Base-by-base conservation (phyloP, 164 flowering plant species). In the Pachysandra terminalis region DNA sequence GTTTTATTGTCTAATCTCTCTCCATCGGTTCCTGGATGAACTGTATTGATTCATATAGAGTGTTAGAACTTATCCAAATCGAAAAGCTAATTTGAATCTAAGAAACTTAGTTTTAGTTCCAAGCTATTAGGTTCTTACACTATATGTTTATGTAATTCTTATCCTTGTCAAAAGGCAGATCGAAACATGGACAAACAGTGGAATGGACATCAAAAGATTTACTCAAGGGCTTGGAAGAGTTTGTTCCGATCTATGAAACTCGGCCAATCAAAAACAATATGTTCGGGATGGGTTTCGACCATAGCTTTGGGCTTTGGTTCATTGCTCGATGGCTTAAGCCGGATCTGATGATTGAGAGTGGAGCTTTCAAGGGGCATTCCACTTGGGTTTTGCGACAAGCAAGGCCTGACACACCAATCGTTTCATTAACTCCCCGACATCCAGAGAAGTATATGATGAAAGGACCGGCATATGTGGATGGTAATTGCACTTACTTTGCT, bases 291-390 rank as follows among this genome's bases (percentile, higher is more conserved):
- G 99, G 99, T 56, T 96, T 96, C 48, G 99, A 96, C 75, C 99
- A 96, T 76, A 96, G 99, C 83, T 96, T 92, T 71, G 99, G 99
- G 65, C 98, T 96, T 61, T 96, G 99, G 99, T 96, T 96, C 79
- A 88, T 96, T 64, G 78, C 98, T 2, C 79, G 82, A 21, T 90
- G 99, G 99, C 81, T 96, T 41, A 86, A 92, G 78, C 99, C 98
- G 35, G 95, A 90, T 51, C 62, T 96, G 64, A 85, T 96, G 97
- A 90, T 96, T 60, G 99, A 96, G 78, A 93, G 98, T 79, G 99
- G 99, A 59, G 98, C 98, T 64, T 96, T 96, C 78, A 96, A 90
- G 80, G 98, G 99, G 16, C 98, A 96, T 73, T 96, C 98, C 19
- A 96, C 99, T 27, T 96, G 99, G 99, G 93, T 96, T 49, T 75